Conservation (phyloP, 176 grass and related monocot species). For the Oropetium thomaeum region DNA sequence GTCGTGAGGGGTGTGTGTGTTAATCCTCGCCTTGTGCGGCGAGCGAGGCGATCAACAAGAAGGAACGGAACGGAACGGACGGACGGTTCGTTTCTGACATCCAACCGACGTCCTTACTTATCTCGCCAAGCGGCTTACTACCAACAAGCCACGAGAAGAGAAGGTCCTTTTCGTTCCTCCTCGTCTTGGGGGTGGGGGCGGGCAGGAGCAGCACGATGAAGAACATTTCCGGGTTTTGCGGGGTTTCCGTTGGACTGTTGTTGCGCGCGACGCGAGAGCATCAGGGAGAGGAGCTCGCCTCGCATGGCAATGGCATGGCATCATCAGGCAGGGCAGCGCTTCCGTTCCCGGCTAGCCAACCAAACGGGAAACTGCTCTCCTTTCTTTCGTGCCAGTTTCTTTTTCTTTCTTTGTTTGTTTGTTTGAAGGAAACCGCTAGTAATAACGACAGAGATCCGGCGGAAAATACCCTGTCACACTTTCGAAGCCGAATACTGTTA, state of each 20-base stretch:
- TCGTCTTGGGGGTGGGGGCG: neutral
- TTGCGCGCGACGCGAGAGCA: no score
- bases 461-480: neutral
- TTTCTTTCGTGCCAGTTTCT: no score
- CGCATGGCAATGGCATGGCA: neutral
- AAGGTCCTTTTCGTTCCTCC: slow-evolving; percentile 26
- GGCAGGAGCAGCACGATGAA: neutral
- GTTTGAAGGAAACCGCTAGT: no score
- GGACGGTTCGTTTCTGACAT: neutral
- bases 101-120: neutral
- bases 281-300: slow-evolving; percentile 6
- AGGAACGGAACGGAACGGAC: no score
- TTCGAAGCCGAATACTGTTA: neutral
- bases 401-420: no score
- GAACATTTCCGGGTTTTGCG: neutral
- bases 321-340: neutral
- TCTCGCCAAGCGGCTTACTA: neutral
- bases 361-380: slow-evolving; percentile 36
- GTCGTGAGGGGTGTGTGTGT: neutral
- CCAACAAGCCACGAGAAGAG: neutral
- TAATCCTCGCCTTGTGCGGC: neutral
- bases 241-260: slow-evolving; percentile 31
- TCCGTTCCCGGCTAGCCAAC: slow-evolving; percentile 31
- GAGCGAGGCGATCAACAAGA: slow-evolving; percentile 36
- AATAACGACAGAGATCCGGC: no score